A percentile compares a stretch with the other conserved stretches of the same genome.
Conservation (phyloP, 2,329 filamentous ascomycete genomes). For the Penicillium sp. region DNA sequence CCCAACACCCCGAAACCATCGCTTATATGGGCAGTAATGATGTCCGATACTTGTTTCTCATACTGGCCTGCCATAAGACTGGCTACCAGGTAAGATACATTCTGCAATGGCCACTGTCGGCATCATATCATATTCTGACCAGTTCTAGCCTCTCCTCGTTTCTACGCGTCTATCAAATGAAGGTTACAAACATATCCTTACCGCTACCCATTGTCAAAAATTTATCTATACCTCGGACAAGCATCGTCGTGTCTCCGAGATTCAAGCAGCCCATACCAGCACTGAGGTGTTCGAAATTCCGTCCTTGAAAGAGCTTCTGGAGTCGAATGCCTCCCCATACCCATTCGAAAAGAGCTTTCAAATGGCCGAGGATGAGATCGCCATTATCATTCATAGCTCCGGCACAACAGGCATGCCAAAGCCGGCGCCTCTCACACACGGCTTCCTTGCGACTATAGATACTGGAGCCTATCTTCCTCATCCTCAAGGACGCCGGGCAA, state of each 20-base stretch:
- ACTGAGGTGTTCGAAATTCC: too few relatives aligned
- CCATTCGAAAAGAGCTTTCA: background rate
- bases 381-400: background rate
- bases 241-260: too few relatives aligned
- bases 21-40: background rate
- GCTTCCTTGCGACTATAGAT: background rate
- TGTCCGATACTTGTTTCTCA: background rate
- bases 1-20: background rate
- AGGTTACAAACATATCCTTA: too few relatives aligned
- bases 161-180: background rate
- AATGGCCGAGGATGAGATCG: background rate
- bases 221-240: too few relatives aligned
- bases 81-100: background rate
- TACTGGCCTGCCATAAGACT: background rate
- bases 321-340: too few relatives aligned
- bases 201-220: too few relatives aligned
- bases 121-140: background rate
- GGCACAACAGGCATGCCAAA: background rate
- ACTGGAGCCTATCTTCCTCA: background rate
- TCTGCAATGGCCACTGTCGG: background rate
- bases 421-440: background rate
- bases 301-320: too few relatives aligned
- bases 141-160: background rate
- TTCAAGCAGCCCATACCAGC: too few relatives aligned
- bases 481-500: background rate